These are phyloP conservation scores for Styphnolobium japonicum DNA, from an alignment of 306 rosid species.

Conservation along the genomic window DNA sequence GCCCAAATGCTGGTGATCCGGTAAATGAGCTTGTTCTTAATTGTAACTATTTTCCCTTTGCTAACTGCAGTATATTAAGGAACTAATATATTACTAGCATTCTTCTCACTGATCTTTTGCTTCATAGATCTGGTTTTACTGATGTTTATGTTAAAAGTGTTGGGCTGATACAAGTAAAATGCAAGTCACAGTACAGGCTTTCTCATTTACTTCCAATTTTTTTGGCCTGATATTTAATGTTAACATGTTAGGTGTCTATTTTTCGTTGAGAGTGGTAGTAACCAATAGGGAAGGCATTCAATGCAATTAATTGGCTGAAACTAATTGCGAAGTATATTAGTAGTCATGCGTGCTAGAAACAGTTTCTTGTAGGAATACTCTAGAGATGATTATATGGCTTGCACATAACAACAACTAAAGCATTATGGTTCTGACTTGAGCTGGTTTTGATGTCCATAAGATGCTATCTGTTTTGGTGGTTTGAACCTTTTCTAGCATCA, in stretches of 20 bases:
- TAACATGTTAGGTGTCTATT: neutral
- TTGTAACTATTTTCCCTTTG: constrained; percentile 7
- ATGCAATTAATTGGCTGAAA: neutral
- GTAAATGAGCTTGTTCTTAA: constrained; percentile 39
- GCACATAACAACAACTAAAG: neutral
- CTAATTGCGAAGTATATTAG: neutral
- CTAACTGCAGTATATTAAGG: neutral
- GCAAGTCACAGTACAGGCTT: constrained; percentile 1
- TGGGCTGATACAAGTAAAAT: neutral
- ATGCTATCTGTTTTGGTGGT: neutral
- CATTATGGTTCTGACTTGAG: constrained; percentile 11
- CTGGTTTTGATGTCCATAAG: constrained; percentile 8
- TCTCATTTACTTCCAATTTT: neutral
- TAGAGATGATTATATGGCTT: neutral
- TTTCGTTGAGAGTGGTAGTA: neutral
- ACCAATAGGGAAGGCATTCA: neutral
- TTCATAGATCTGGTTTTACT: neutral
- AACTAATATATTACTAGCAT: neutral
- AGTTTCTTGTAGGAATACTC: neutral
- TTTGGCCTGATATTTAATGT: neutral
- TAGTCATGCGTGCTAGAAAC: neutral
- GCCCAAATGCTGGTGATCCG: constrained; percentile 88
- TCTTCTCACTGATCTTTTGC: neutral
- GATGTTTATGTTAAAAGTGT: neutral
- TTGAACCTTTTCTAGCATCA: neutral